Base-by-base conservation (phyloP, 2,329 filamentous ascomycete genomes). In the Aspergillus pseudoviridinutans region DNA sequence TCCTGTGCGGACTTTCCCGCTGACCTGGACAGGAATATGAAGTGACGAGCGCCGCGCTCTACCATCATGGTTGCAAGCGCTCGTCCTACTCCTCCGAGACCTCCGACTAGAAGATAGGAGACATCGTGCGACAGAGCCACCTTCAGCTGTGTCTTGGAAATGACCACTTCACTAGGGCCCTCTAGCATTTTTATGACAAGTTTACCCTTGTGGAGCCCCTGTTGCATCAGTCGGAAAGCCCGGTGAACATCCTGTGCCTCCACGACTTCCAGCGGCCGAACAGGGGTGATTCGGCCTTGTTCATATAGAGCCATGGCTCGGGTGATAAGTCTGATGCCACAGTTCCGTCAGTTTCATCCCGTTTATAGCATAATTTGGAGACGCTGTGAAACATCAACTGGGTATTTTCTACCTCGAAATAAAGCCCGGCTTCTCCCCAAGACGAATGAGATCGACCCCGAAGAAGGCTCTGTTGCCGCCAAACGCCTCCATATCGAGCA, bases 201-300 rank as follows among this genome's bases (percentile, higher is more conserved):
- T 56, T 80, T 80, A 2, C 78, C 78, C 20, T 76, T 76, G 56
- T 80, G 76, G 1, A 65, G 62, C 1, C 75, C 77, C 1, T 64
- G 66, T 55, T 79, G 75, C 69, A 81, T 72, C 24, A 60, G 65
- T 0, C 74, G 63, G 58, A 80, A 78, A 0, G 76, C 76, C 5
- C 73, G 66, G 14, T 69, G 58, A 1, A 77, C 57, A 1, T 74
- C 1, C 51, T 46, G 24, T 0, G 44, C 71, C 69, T 3, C 59
- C 54, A n/a, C 67, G 1, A 52, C 50, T 3, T 51, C 56, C 5
- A 58, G 50, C 1, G 62, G 62, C 1, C 49, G 46, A 12, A 63
- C 55, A 2, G 57, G 60, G 8, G 12, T 52, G 8, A 49, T 17
- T 17, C 7, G 9, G 14, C 41, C n/a, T 28, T 46, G 6, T 9